These are phyloP conservation scores for Plectosphaerella cucumerina DNA, from an alignment of 2,329 filamentous ascomycete genomes.

Conservation along the genomic window DNA sequence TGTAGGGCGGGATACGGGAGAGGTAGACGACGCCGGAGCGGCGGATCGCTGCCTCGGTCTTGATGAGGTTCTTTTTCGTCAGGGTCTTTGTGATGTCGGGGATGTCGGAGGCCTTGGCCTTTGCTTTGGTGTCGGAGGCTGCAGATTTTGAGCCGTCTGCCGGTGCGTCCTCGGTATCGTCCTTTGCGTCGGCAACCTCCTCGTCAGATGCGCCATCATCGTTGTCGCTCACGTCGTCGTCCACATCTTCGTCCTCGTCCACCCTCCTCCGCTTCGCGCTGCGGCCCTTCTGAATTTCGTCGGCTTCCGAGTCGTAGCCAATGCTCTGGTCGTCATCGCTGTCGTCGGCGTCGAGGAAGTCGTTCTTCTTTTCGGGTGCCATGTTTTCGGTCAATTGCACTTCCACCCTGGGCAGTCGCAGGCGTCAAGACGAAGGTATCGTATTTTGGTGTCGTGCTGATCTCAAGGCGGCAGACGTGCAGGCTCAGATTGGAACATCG, in stretches of 20 bases:
- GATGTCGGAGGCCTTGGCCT: constrained; percentile 22
- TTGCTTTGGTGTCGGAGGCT: constrained; percentile 19
- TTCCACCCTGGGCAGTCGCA: background rate
- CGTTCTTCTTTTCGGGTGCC: constrained; percentile 66
- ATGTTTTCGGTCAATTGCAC: constrained; percentile 35
- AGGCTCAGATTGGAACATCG: too few relatives aligned
- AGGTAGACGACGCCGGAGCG: constrained; percentile 81
- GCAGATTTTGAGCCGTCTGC: constrained; percentile 15
- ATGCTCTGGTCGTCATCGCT: constrained; percentile 55
- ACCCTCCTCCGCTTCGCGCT: constrained; percentile 61
- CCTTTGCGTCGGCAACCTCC: constrained; percentile 17
- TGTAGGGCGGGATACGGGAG: constrained; percentile 80
- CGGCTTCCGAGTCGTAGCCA: constrained; percentile 63
- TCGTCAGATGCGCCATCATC: constrained; percentile 25
- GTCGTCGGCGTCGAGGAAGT: constrained; percentile 60
- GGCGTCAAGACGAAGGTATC: background rate
- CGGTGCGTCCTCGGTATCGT: constrained; percentile 21
- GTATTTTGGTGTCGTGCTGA: background rate
- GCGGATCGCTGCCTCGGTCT: constrained; percentile 59
- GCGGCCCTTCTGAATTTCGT: constrained; percentile 63
- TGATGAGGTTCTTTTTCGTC: constrained; percentile 64
- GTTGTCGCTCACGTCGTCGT: constrained; percentile 32
- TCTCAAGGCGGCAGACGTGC: too few relatives aligned
- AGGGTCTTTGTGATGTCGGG: constrained; percentile 50
- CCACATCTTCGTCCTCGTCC: constrained; percentile 33